A percentile compares a stretch with the other conserved stretches of the same genome.
Evolutionary conservation across 257 asterid genomes (phyloP).

Genomic region (Echites panduratus): DNA sequence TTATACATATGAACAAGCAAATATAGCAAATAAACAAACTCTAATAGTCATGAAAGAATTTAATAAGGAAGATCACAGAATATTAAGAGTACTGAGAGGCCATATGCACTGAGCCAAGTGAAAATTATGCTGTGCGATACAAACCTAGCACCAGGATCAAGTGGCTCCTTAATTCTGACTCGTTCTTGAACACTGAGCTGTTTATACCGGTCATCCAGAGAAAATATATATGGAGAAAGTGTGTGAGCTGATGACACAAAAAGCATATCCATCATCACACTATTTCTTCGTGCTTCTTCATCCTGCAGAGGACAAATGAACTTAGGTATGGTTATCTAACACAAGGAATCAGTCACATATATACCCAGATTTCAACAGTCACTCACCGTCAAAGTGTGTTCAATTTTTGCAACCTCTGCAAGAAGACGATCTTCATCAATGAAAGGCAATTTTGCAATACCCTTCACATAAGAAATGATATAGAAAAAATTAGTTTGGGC

Average conservation of each 20-base stretch:
- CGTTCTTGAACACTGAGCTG: conserved; percentile 56
- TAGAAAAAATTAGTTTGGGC: neutral
- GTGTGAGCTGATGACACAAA: conserved; percentile 79
- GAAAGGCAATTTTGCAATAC: conserved; percentile 92
- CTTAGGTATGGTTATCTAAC: conserved; percentile 2
- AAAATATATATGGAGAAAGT: conserved; percentile 80
- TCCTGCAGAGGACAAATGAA: conserved; percentile 44
- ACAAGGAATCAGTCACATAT: neutral
- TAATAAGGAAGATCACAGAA: neutral
- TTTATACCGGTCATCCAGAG: conserved; percentile 87
- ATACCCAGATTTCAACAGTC: neutral
- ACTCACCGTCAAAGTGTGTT: conserved; percentile 80
- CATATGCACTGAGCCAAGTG: neutral
- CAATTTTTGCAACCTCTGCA: conserved; percentile 78
- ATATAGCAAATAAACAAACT: neutral
- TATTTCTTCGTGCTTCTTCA: conserved; percentile 86
- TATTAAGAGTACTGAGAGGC: neutral
- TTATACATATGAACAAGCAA: neutral
- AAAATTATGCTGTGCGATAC: conserved; percentile 18
- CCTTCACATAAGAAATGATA: conserved; percentile 38
- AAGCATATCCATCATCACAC: conserved; percentile 83
- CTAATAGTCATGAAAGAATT: neutral
- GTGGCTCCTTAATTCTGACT: conserved; percentile 46
- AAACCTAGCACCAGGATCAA: conserved; percentile 92
- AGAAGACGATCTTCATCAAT: conserved; percentile 89